Conservation (phyloP, 2,329 filamentous ascomycete genomes). For the Arthrinium puccinioides region DNA sequence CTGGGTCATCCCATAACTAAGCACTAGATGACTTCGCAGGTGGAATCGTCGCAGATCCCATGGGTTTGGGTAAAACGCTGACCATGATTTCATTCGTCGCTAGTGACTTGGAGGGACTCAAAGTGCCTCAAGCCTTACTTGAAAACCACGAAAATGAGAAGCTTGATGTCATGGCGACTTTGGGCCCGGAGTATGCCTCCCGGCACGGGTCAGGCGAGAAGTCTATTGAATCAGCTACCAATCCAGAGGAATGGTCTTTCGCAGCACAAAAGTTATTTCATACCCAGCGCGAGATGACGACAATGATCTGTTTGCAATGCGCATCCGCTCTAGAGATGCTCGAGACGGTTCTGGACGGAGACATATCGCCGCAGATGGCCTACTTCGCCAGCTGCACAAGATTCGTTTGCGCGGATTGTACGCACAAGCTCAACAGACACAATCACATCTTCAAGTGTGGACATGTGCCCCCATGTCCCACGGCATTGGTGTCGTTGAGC, state of each 20-base stretch:
- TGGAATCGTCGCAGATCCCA: slow-evolving; percentile 19
- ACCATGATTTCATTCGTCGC: slow-evolving; percentile 18
- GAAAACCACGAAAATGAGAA: background rate
- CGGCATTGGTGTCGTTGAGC: slow-evolving; percentile 16
- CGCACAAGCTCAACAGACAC: background rate
- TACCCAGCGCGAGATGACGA: slow-evolving; percentile 18
- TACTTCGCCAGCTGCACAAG: slow-evolving; percentile 25
- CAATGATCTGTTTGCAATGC: slow-evolving; percentile 21
- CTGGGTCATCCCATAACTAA: slow-evolving; percentile 3
- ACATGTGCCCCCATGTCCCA: slow-evolving; percentile 15
- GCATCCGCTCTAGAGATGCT: slow-evolving; percentile 13
- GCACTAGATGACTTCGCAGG: slow-evolving; percentile 12
- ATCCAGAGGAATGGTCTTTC: slow-evolving; percentile 10
- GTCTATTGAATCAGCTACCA: background rate
- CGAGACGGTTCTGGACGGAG: slow-evolving; percentile 12
- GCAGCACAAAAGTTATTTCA: slow-evolving; percentile 28
- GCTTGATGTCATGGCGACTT: background rate
- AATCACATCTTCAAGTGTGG: slow-evolving; percentile 10
- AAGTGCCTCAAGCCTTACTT: background rate
- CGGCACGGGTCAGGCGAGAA: slow-evolving; percentile 14
- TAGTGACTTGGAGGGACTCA: slow-evolving; percentile 4
- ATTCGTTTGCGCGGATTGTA: slow-evolving; percentile 25
- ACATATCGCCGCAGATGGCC: background rate
- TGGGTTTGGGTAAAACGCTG: slow-evolving; percentile 21
- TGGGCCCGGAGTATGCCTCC: slow-evolving; percentile 31